phyloP scores from a whole-genome alignment of 2,329 filamentous ascomycete species.

The Bimuria novae-zelandiae region DNA sequence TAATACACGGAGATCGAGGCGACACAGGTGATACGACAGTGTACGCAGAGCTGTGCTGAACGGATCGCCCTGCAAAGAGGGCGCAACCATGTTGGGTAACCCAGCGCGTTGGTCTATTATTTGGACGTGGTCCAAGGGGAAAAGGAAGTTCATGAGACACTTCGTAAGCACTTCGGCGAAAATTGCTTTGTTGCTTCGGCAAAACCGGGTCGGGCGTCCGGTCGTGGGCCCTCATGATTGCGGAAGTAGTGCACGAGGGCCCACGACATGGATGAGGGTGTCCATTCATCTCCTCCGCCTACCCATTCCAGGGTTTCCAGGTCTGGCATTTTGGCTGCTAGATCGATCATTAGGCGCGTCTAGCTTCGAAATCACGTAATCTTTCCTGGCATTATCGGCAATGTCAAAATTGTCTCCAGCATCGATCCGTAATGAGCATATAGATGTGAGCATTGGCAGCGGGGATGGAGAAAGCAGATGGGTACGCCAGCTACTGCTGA shows the following conservation, averaged over 20 bases:
- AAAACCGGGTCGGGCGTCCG: not conserved
- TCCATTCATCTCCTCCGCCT: not conserved
- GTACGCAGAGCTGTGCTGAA: slow-evolving; percentile 23
- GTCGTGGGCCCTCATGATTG: not conserved
- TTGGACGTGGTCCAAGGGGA: not conserved
- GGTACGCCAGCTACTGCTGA: not conserved
- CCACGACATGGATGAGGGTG: not conserved
- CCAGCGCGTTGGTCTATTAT: slow-evolving; percentile 10
- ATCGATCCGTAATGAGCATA: not conserved
- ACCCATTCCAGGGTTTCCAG: not conserved
- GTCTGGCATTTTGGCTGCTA: not conserved
- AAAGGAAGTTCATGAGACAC: slow-evolving; percentile 7
- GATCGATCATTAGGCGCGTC: not conserved
- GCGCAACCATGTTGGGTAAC: slow-evolving; percentile 16
- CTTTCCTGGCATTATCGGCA: not conserved
- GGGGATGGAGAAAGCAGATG: not conserved
- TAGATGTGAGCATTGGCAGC: not conserved
- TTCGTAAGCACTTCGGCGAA: not conserved
- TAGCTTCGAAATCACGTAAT: not conserved
- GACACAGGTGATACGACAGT: slow-evolving; percentile 18
- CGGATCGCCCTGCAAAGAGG: slow-evolving; percentile 12
- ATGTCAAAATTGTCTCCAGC: not conserved
- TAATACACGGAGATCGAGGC: slow-evolving; percentile 11
- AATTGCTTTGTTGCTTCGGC: not conserved
- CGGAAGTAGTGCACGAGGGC: not conserved